A percentile compares a stretch with the other conserved stretches of the same genome.
Conservation (phyloP, 108 stramenopile species). For the Poteriospumella lacustris region DNA sequence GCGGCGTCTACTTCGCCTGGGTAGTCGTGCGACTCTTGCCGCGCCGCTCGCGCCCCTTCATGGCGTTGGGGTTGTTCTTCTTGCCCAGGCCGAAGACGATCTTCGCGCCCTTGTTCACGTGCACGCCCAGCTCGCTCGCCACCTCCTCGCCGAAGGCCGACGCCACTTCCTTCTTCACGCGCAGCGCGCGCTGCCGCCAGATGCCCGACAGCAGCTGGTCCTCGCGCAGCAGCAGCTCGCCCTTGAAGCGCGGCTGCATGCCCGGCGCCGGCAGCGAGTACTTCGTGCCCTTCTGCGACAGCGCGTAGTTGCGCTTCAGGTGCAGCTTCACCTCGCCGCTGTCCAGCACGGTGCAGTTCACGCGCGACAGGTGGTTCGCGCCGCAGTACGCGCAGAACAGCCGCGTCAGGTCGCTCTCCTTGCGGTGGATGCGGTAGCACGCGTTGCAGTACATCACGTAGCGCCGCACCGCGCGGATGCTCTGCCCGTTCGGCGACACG, state of each 20-base stretch:
- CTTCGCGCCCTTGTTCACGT: slow-evolving; percentile 60
- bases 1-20: too few relatives aligned
- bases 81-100: slow-evolving; percentile 79
- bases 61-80: slow-evolving; percentile 76
- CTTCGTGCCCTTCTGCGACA: slow-evolving; percentile 74
- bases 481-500: slow-evolving; percentile 75
- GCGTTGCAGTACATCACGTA: slow-evolving; percentile 92
- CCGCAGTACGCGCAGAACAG: slow-evolving; percentile 93
- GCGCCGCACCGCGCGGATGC: slow-evolving; percentile 69
- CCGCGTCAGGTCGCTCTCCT: slow-evolving; percentile 45
- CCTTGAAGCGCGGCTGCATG: slow-evolving; percentile 65
- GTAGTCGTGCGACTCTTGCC: too few relatives aligned
- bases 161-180: slow-evolving; percentile 53
- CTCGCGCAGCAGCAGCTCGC: slow-evolving; percentile 85
- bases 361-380: slow-evolving; percentile 69
- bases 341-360: slow-evolving; percentile 77
- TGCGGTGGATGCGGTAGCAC: slow-evolving; percentile 77
- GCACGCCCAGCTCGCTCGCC: slow-evolving; percentile 68
- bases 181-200: slow-evolving; percentile 84
- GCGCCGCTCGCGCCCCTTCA: slow-evolving; percentile 79
- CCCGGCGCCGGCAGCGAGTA: slow-evolving; percentile 84
- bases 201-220: slow-evolving; percentile 91
- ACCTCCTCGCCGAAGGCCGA: slow-evolving; percentile 81
- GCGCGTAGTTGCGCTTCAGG: slow-evolving; percentile 66
- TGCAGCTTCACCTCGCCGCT: slow-evolving; percentile 75